Conservation (phyloP, 441 rosid genomes). For the Pelargonium australe region DNA sequence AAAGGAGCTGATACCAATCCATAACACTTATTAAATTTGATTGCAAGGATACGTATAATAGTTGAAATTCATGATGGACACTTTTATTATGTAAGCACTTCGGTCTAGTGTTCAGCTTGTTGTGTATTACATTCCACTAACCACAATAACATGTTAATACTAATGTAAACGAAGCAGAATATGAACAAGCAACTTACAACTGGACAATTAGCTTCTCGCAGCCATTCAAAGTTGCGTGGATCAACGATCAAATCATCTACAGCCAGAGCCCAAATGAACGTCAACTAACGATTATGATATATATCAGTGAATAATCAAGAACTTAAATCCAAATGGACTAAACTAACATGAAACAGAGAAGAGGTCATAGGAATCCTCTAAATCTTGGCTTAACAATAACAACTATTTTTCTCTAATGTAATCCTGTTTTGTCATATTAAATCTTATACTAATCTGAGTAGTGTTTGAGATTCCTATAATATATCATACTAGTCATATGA, state of each 20-base stretch:
- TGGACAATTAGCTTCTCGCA: constrained; percentile 92
- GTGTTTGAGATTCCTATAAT: too few species aligned
- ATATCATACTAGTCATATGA: too few species aligned
- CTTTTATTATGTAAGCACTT: background rate
- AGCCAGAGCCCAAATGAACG: constrained; percentile 21
- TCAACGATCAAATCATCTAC: constrained; percentile 90
- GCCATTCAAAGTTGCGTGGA: constrained; percentile 93
- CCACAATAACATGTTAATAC: background rate
- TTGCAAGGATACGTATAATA: too few species aligned
- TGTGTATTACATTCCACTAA: background rate
- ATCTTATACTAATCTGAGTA: too few species aligned
- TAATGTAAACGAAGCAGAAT: too few species aligned
- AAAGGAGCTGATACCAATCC: too few species aligned
- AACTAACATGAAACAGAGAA: background rate
- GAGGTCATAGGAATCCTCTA: too few species aligned
- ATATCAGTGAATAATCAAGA: background rate
- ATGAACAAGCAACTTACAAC: constrained; percentile 29
- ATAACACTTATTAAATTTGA: too few species aligned
- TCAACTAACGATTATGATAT: constrained; percentile 20
- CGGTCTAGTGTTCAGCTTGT: background rate
- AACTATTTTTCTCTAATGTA: too few species aligned
- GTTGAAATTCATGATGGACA: background rate
- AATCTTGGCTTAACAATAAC: too few species aligned
- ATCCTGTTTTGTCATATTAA: too few species aligned
- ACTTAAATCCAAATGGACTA: constrained; percentile 36